These are phyloP conservation scores for Tieghemostelium lacteum DNA, from an alignment of 78 protist genomes.

Conservation along the genomic window DNA sequence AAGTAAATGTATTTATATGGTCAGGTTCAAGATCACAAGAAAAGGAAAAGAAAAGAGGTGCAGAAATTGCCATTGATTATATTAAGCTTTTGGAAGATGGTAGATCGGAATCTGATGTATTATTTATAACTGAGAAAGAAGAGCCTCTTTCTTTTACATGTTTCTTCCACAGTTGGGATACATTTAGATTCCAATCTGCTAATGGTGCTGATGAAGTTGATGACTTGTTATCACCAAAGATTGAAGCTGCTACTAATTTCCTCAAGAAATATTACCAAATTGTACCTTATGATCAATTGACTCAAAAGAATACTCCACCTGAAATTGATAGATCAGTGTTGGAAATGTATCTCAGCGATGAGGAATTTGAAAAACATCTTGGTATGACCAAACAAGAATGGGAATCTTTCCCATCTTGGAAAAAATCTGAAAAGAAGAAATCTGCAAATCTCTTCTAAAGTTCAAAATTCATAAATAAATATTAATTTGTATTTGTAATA, in stretches of 20 bases:
- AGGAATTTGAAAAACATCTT: constrained; percentile 46
- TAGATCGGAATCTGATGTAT: constrained; percentile 47
- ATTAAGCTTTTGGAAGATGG: constrained; percentile 7
- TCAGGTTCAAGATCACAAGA: constrained; percentile 56
- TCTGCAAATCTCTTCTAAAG: constrained; percentile 12
- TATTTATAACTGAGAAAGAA: constrained; percentile 56
- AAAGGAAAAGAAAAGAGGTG: constrained; percentile 62
- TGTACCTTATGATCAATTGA: constrained; percentile 45
- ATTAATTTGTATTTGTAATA: no score
- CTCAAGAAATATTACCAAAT: constrained; percentile 65
- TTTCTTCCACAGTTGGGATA: constrained; percentile 64
- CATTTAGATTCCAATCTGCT: neutral
- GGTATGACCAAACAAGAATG: constrained; percentile 57
- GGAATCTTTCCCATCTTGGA: constrained; percentile 67
- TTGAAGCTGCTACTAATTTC: constrained; percentile 19
- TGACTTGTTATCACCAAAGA: constrained; percentile 14
- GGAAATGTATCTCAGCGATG: constrained; percentile 71
- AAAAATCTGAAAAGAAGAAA: constrained; percentile 55
- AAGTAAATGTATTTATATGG: constrained; percentile 52
- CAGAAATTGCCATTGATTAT: constrained; percentile 67
- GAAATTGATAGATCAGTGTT: constrained; percentile 71
- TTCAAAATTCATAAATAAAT: no score
- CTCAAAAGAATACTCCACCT: constrained; percentile 66
- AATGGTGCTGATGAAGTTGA: constrained; percentile 37
- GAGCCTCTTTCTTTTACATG: constrained; percentile 60